phyloP scores from a whole-genome alignment of 2,329 filamentous ascomycete genomes.

The Alternaria ventricosa region DNA sequence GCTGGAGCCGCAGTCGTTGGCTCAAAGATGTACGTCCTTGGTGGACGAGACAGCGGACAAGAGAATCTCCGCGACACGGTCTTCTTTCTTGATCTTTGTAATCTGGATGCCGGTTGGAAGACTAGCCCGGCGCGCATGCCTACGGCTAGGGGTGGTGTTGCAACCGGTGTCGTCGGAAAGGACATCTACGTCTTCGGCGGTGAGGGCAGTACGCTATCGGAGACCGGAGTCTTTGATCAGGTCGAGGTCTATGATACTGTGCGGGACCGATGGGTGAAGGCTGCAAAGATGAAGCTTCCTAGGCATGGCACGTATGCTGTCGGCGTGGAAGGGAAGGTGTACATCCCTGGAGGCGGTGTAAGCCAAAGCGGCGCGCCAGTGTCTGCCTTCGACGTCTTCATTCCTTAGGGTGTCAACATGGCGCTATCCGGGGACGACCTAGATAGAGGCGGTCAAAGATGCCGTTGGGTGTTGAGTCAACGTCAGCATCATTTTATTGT shows the following conservation, averaged over 20 bases:
- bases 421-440: background rate
- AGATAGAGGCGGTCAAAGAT: background rate
- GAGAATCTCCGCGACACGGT: conserved; percentile 27
- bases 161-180: conserved; percentile 21
- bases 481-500: background rate
- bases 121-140: conserved; percentile 26
- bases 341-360: conserved; percentile 33
- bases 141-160: conserved; percentile 30
- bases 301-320: conserved; percentile 37
- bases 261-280: conserved; percentile 22
- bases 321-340: conserved; percentile 24
- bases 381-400: conserved; percentile 27
- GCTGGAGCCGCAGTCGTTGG: conserved; percentile 31
- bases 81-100: conserved; percentile 30
- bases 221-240: conserved; percentile 26
- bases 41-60: conserved; percentile 23
- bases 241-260: conserved; percentile 30
- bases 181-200: conserved; percentile 39
- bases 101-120: conserved; percentile 28
- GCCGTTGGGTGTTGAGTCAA: background rate
- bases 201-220: conserved; percentile 24
- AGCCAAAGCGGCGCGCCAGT: conserved; percentile 21
- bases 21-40: conserved; percentile 33
- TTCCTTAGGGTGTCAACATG: background rate
- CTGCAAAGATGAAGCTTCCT: conserved; percentile 25